Evolutionary conservation across 495 filamentous ascomycete genomes (phyloP).

Genomic region (Daldinia caldariorum): DNA sequence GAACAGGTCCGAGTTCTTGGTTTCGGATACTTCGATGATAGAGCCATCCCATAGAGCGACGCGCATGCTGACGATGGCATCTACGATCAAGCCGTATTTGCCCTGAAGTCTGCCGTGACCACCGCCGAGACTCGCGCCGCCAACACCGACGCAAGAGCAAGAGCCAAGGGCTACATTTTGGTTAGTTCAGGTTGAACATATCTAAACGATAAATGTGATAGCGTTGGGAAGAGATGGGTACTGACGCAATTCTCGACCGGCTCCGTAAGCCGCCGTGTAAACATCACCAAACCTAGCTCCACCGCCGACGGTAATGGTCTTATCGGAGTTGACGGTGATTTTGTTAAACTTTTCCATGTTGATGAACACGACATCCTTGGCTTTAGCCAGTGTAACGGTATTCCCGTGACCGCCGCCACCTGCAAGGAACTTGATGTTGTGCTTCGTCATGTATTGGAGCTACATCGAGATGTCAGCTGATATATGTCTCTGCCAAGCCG

Average conservation of each 20-base stretch:
- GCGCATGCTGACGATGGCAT: slow-evolving; percentile 64
- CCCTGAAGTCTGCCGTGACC: slow-evolving; percentile 66
- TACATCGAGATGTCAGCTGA: not conserved
- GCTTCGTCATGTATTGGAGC: slow-evolving; percentile 13
- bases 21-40: slow-evolving; percentile 55
- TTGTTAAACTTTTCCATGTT: slow-evolving; percentile 4
- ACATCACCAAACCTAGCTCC: slow-evolving; percentile 4
- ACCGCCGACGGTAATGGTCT: slow-evolving; percentile 4
- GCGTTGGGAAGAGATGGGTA: not conserved
- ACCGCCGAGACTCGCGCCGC: slow-evolving; percentile 69
- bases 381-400: slow-evolving; percentile 1
- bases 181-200: not conserved
- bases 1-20: slow-evolving; percentile 58
- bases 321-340: slow-evolving; percentile 3
- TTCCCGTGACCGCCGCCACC: slow-evolving; percentile 8
- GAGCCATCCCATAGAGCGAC: slow-evolving; percentile 69
- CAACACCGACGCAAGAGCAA: slow-evolving; percentile 63
- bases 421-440: slow-evolving; percentile 2
- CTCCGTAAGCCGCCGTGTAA: slow-evolving; percentile 6
- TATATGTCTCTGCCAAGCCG: not conserved
- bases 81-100: slow-evolving; percentile 67
- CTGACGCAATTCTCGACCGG: slow-evolving; percentile 7
- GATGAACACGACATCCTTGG: not conserved
- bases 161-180: not conserved
- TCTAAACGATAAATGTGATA: too few relatives aligned